Evolutionary conservation across 2,329 filamentous ascomycete species (phyloP).

Genomic region (Calonectria crousiana): DNA sequence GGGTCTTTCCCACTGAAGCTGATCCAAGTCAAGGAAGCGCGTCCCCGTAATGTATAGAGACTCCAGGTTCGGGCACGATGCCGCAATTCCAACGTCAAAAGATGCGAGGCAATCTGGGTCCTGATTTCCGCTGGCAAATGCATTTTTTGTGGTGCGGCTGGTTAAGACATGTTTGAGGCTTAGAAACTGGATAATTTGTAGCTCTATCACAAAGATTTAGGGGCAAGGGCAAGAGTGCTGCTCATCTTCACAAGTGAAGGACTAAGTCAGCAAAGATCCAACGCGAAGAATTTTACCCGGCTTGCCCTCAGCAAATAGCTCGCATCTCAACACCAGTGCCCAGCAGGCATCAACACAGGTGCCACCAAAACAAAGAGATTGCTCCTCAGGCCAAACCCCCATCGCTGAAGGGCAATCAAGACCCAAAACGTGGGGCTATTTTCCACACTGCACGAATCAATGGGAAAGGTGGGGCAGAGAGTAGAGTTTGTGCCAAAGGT

Average conservation of each 20-base stretch:
- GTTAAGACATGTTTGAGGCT: background rate
- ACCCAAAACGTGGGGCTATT: background rate
- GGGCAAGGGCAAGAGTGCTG: background rate
- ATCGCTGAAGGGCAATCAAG: background rate
- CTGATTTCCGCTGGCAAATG: background rate
- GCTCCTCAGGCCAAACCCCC: background rate
- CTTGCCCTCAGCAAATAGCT: background rate
- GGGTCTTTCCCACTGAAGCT: background rate
- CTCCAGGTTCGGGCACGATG: background rate
- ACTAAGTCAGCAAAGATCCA: background rate
- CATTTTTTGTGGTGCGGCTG: background rate
- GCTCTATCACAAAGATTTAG: too few relatives aligned
- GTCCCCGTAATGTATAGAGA: background rate
- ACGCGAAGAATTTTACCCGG: background rate
- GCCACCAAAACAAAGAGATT: background rate
- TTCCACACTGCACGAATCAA: background rate
- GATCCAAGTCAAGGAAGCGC: background rate
- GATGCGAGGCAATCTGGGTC: background rate
- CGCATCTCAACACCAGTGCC: background rate
- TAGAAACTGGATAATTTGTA: too few relatives aligned
- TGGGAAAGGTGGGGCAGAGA: too few relatives aligned
- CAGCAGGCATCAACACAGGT: background rate
- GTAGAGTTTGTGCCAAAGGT: too few relatives aligned
- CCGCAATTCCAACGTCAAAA: background rate
- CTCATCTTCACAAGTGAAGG: background rate